phyloP scores from a whole-genome alignment of 2,329 filamentous ascomycete species.

The Monosporascus sp. region DNA sequence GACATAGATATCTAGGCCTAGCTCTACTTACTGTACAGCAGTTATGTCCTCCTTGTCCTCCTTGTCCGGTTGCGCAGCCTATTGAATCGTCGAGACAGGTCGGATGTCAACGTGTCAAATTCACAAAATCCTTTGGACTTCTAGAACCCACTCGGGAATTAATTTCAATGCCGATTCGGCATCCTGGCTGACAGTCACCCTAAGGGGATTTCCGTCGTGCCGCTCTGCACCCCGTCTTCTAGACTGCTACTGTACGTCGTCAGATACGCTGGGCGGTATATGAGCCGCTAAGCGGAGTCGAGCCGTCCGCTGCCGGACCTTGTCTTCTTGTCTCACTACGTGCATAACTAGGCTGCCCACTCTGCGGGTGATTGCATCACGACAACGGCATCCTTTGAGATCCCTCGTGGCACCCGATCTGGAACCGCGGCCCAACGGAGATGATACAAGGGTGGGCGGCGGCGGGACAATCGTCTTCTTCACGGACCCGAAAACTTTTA shows the following conservation, averaged over 20 bases:
- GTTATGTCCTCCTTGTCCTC: neutral
- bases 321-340: too few relatives aligned
- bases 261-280: too few relatives aligned
- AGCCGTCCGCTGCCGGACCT: too few relatives aligned
- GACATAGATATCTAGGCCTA: neutral
- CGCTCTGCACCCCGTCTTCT: neutral
- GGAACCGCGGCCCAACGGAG: neutral
- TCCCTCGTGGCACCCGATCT: neutral
- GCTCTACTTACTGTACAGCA: neutral
- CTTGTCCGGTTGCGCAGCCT: neutral
- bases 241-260: too few relatives aligned
- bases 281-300: too few relatives aligned
- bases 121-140: neutral
- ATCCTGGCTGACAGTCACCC: neutral
- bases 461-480: neutral
- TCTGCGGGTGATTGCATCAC: neutral
- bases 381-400: neutral
- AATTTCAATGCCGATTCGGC: neutral
- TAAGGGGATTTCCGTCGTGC: neutral
- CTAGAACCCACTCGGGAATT: neutral
- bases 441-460: neutral
- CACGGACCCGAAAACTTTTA: too few relatives aligned
- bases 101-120: neutral
- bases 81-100: neutral
- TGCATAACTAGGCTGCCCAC: too few relatives aligned